Conservation (phyloP, 164 flowering plant genomes). For the Stephania yunnanensis region DNA sequence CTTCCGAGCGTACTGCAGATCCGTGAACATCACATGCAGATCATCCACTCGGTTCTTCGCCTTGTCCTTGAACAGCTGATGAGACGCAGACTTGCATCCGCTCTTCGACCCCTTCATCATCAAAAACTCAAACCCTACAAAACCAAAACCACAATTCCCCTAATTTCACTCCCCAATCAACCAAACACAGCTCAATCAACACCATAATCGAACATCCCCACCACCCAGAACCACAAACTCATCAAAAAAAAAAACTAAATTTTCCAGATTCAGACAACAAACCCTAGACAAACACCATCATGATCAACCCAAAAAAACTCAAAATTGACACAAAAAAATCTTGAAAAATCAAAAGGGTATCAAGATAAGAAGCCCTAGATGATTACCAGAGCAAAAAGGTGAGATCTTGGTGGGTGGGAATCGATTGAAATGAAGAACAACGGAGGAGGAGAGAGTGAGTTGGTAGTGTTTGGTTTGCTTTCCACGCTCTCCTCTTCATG, state of each 20-base stretch:
- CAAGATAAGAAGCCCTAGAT: not conserved
- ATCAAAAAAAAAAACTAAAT: not conserved
- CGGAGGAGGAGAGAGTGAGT: not conserved
- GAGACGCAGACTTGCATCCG: constrained; percentile 77
- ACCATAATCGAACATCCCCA: not conserved
- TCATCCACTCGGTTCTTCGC: constrained; percentile 93
- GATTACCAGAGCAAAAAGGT: not conserved
- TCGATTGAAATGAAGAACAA: constrained; percentile 3
- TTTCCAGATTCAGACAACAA: not conserved
- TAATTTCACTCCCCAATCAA: not conserved
- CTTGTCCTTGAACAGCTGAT: constrained; percentile 81
- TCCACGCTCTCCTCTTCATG: constrained; percentile 2
- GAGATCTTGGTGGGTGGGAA: not conserved
- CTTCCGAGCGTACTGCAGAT: constrained; percentile 88
- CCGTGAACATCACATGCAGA: constrained; percentile 75
- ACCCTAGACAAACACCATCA: not conserved
- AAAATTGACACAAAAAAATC: not conserved
- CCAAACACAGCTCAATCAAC: not conserved
- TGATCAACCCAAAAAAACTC: not conserved
- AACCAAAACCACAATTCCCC: constrained; percentile 6
- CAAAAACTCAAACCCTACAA: constrained; percentile 17
- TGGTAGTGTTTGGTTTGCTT: constrained; percentile 2
- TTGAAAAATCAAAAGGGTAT: not conserved
- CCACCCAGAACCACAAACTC: not conserved
- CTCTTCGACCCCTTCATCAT: constrained; percentile 37